Evolutionary conservation across 2,329 filamentous ascomycete genomes (phyloP), one percentile per base, ranked within the genome.

Genomic region (Colletotrichum sp.): DNA sequence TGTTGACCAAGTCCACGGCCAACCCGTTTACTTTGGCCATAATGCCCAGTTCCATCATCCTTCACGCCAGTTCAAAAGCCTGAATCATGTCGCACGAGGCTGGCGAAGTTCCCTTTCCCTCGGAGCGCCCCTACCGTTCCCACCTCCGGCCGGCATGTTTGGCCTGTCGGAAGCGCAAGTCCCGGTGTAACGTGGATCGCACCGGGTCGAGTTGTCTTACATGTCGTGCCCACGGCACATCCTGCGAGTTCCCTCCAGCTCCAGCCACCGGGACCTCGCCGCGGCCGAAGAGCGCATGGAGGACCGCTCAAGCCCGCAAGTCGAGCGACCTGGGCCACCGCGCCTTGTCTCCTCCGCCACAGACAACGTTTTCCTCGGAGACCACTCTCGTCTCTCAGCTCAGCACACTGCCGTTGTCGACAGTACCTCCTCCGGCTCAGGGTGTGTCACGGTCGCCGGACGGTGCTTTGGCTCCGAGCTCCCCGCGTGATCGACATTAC

Each of bases 81-180:
- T 27, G 12, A 9, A n/a, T 5, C 10, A 75, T 74, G 74, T 34
- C 70, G 32, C 22, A 58, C 58, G 74, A 68, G 64, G 55, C 64
- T 16, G 74, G 22, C 25, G 28, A 36, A 7, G 27, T 16, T 12
- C 6, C 65, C 15, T 64, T 76, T 64, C 27, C 74, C 70, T 76
- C 74, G 55, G 76, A 77, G 77, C 86, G 91, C 48, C 91, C 91
- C 4, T 93, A 93, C 80, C 86, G 91, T 75, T 93, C 91, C 8
- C 91, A 93, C 82, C 89, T 91, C 76, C 88, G 89, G 43, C 90
- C 91, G 61, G 91, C 91, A 5, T 93, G 91, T 82, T 83, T 90
- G 66, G 84, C 90, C 13, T 93, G 91, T 79, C 87, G 91, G 70
- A 88, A 88, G 76, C 88, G 91, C 75, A 93, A 93, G 80, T 91